Evolutionary conservation across 495 filamentous ascomycete genomes (phyloP).

Genomic region (Hypoxylon intermedium): DNA sequence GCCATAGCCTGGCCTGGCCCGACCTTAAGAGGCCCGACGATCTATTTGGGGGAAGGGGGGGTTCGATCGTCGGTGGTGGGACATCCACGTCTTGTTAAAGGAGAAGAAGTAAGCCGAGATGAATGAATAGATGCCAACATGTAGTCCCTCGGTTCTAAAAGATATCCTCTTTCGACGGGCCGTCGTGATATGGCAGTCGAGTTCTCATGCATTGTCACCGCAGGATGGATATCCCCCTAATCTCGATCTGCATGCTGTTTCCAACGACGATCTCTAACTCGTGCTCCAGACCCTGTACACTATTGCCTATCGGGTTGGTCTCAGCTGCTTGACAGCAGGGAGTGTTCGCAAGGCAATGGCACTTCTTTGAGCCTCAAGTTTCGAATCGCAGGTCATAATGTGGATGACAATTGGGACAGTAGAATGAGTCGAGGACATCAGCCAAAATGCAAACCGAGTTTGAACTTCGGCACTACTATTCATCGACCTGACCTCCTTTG

Average conservation of each 20-base stretch:
- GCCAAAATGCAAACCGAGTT: neutral
- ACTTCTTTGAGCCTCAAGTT: neutral
- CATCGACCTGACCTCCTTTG: neutral
- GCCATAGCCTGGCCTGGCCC: conserved; percentile 28
- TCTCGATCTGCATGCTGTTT: conserved; percentile 14
- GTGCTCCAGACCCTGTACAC: conserved; percentile 28
- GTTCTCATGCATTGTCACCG: conserved; percentile 4
- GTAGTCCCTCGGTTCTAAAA: neutral
- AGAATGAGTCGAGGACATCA: neutral
- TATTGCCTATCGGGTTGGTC: conserved; percentile 14
- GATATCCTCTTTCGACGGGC: conserved; percentile 4
- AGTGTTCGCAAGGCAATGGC: neutral
- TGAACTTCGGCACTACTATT: too few species aligned
- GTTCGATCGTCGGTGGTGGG: neutral
- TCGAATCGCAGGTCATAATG: neutral
- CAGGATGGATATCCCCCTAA: conserved; percentile 23
- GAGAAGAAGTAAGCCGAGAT: neutral
- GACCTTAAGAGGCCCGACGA: conserved; percentile 23
- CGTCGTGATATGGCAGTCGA: neutral
- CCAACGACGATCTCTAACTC: conserved; percentile 24
- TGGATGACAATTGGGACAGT: neutral
- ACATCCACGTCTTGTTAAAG: conserved; percentile 2
- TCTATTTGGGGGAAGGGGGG: neutral
- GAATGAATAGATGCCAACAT: neutral
- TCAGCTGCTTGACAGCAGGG: neutral